Evolutionary conservation across 306 rosid species (phyloP).

Genomic region (Pyrus pyrifolia): DNA sequence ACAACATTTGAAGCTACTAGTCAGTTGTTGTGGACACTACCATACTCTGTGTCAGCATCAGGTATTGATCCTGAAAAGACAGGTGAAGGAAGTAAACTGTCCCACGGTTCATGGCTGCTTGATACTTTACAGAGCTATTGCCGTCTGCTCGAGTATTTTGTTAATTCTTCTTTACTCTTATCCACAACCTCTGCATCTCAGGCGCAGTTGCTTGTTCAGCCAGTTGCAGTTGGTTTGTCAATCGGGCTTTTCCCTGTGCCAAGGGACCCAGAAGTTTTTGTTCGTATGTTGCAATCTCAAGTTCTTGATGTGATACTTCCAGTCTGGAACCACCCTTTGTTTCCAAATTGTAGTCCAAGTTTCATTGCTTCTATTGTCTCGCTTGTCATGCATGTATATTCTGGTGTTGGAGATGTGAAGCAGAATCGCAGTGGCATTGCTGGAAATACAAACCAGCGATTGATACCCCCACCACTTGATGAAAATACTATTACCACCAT

Average conservation of each 20-base stretch:
- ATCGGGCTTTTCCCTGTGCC: slow-evolving; percentile 97
- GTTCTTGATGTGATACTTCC: slow-evolving; percentile 88
- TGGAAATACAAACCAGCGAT: slow-evolving; percentile 65
- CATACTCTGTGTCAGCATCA: slow-evolving; percentile 48
- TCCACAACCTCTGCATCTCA: slow-evolving; percentile 86
- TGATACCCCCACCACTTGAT: slow-evolving; percentile 86
- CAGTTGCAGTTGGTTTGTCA: slow-evolving; percentile 91
- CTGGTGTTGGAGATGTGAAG: slow-evolving; percentile 96
- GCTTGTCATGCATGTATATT: slow-evolving; percentile 76
- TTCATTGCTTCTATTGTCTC: slow-evolving; percentile 85
- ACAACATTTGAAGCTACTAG: slow-evolving; percentile 97
- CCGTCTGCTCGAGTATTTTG: slow-evolving; percentile 85
- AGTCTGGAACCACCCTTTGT: slow-evolving; percentile 87
- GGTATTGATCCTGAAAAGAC: slow-evolving; percentile 52
- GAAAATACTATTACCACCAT: slow-evolving; percentile 86
- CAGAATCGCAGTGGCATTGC: slow-evolving; percentile 60
- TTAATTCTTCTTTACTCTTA: slow-evolving; percentile 79
- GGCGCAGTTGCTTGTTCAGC: slow-evolving; percentile 87
- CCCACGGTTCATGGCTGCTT: slow-evolving; percentile 78
- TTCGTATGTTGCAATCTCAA: slow-evolving; percentile 93
- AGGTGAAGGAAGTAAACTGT: slow-evolving; percentile 58
- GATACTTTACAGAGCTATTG: slow-evolving; percentile 87
- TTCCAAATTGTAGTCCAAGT: slow-evolving; percentile 65
- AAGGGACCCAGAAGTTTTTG: slow-evolving; percentile 94
- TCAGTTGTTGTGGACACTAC: slow-evolving; percentile 85